A percentile compares a stretch with the other conserved stretches of the same genome.
Conservation (phyloP, 139 green algal genomes). For the Coelastrella sp. region DNA sequence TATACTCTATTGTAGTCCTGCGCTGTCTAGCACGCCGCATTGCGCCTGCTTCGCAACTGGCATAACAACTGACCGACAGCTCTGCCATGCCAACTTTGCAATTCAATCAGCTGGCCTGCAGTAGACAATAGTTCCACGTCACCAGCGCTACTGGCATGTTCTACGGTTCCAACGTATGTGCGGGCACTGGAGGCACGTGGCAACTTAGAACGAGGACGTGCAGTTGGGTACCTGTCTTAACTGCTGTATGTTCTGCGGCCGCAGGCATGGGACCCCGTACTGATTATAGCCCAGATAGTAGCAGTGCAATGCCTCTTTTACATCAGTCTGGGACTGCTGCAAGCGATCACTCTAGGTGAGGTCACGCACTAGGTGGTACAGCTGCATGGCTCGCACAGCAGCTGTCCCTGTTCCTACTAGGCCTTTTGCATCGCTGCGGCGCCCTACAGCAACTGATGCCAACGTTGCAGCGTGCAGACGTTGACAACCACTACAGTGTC, state of each 20-base stretch:
- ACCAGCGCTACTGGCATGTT: neutral
- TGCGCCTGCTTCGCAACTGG: too few relatives aligned
- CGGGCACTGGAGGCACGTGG: neutral
- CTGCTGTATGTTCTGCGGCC: neutral
- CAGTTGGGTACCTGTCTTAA: too few relatives aligned
- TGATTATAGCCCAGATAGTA: constrained; percentile 89
- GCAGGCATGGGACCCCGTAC: constrained; percentile 80
- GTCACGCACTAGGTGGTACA: neutral
- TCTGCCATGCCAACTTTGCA: neutral
- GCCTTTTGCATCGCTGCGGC: too few relatives aligned
- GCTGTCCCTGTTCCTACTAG: too few relatives aligned
- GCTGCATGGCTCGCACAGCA: neutral
- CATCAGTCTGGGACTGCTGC: constrained; percentile 74
- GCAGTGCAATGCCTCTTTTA: constrained; percentile 89
- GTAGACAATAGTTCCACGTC: neutral
- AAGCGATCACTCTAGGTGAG: constrained; percentile 80
- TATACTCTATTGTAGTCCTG: too few relatives aligned
- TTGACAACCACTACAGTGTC: too few relatives aligned
- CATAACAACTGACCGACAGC: neutral
- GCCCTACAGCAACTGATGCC: too few relatives aligned
- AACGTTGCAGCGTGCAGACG: too few relatives aligned
- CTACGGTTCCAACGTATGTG: constrained; percentile 30
- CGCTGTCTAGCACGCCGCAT: too few relatives aligned
- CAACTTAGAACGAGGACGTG: neutral
- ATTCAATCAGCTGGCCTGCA: neutral